These are phyloP conservation scores for Apiospora pterosperma DNA, from an alignment of 2,329 filamentous ascomycete species.

Conservation along the genomic window DNA sequence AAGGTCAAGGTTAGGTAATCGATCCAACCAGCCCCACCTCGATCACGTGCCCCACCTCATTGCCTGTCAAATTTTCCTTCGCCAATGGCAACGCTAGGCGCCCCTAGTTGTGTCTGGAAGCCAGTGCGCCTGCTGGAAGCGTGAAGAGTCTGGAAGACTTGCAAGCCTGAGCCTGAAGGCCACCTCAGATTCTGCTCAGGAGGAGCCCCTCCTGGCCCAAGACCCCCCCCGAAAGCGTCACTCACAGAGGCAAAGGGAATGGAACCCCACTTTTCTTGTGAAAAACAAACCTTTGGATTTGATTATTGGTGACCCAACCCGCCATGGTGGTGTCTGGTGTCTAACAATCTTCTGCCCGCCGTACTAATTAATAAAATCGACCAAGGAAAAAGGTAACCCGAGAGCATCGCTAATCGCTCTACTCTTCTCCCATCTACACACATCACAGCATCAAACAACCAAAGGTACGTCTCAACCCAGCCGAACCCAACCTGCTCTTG, in stretches of 20 bases:
- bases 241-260: neutral
- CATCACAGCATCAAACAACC: neutral
- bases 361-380: conserved; percentile 3
- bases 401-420: neutral
- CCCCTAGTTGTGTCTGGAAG: neutral
- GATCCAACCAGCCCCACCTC: neutral
- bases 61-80: neutral
- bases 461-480: neutral
- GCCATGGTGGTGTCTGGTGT: conserved; percentile 1
- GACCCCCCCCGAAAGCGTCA: neutral
- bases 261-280: neutral
- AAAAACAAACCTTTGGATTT: conserved; percentile 1
- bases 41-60: neutral
- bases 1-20: conserved; percentile 1
- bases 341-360: neutral
- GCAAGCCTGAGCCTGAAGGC: neutral
- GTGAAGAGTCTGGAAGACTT: neutral
- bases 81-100: conserved; percentile 1
- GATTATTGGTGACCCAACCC: conserved; percentile 1
- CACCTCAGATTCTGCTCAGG: no score
- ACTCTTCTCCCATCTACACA: neutral
- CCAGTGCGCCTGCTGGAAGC: neutral
- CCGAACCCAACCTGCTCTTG: neutral
- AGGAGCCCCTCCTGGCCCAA: no score
- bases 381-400: conserved; percentile 1